phyloP scores from a whole-genome alignment of 2,329 filamentous ascomycete species.

The Arthrocladium fulminans region DNA sequence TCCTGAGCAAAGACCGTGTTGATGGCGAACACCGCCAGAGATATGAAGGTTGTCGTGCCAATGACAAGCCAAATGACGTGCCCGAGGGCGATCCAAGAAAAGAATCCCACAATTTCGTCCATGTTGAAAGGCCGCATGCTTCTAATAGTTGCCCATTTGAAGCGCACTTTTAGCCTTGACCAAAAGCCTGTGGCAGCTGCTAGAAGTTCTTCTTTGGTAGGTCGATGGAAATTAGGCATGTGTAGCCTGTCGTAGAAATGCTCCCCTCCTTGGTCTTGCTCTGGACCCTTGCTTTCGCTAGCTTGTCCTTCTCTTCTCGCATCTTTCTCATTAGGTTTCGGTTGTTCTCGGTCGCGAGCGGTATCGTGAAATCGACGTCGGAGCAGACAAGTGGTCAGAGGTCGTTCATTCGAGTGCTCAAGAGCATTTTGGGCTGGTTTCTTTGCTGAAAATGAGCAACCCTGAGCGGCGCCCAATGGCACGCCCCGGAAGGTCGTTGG shows the following conservation, averaged over 20 bases:
- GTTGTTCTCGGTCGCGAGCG: slow-evolving; percentile 14
- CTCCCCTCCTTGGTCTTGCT: slow-evolving; percentile 24
- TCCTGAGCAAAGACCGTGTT: slow-evolving; percentile 98
- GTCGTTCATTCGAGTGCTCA: no score
- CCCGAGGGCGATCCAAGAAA: slow-evolving; percentile 89
- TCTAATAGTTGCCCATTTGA: slow-evolving; percentile 96
- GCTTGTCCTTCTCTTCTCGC: slow-evolving; percentile 18
- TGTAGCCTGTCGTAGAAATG: slow-evolving; percentile 54
- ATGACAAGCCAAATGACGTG: slow-evolving; percentile 94
- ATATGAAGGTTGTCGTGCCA: slow-evolving; percentile 95
- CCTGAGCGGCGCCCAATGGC: background rate
- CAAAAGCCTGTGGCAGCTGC: slow-evolving; percentile 88
- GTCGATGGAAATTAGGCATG: slow-evolving; percentile 68
- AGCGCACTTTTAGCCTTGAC: slow-evolving; percentile 78
- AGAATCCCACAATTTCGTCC: slow-evolving; percentile 91
- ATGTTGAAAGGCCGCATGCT: slow-evolving; percentile 89
- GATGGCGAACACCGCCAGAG: slow-evolving; percentile 76
- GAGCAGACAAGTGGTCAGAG: background rate
- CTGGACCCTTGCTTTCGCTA: slow-evolving; percentile 14
- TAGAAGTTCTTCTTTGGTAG: slow-evolving; percentile 86
- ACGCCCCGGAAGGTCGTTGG: background rate
- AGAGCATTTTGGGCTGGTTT: background rate
- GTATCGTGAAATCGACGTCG: background rate
- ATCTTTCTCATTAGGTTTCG: slow-evolving; percentile 29
- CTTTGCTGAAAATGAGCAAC: background rate